Base-by-base conservation (phyloP, 805 yeast species). In the Starmera dryadoides region DNA sequence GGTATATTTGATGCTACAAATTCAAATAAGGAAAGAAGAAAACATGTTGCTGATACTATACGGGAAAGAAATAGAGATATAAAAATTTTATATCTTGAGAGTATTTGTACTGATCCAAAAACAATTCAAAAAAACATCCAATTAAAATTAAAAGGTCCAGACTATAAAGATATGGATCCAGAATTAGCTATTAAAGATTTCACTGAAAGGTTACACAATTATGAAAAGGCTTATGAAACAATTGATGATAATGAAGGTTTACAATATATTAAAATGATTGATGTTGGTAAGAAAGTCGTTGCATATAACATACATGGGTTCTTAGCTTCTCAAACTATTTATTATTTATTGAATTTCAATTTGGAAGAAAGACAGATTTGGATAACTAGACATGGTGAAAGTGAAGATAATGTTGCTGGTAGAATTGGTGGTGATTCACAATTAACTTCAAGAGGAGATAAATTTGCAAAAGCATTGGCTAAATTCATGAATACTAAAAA, bases 371-470 rank as follows among this genome's bases (percentile, higher is more conserved):
- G 97, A 44, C 95, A 89, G 58, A 88, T 91, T 37, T 91, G 96
- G 88, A 83, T 91, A 45, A 81, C 97, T 1, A 75, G 98, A 44
- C 96, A 89, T 54, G 98, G 98, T 37, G 98, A 91, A 62, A 79
- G 89, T 47, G 72, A 73, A 26, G 96, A 88, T 56, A 91, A 91
- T 56, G 81, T 86, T 16, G 54, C 64, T 37, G 98, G 98, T 5
- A 69, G 77, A 38, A 87, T 91, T 48, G 98, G 98, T 10, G 98
- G 98, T 18, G 93, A 91, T 59, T 82, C 96, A 0, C 66, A 69
- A 19, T 64, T 91, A 32, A 89, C 97, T 0, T 70, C 72, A 42
- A 74, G 96, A 38, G 98, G 98, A 29, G 59, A 62, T 18, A 79
- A 71, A 50, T 91, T 86, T 56, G 71, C 95, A 2, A 69, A 68